Percentiles rank a stretch among this genome's conserved stretches.
Conservation (phyloP, 2,329 filamentous ascomycete species). For the Magnaporthiopsis incrustans region DNA sequence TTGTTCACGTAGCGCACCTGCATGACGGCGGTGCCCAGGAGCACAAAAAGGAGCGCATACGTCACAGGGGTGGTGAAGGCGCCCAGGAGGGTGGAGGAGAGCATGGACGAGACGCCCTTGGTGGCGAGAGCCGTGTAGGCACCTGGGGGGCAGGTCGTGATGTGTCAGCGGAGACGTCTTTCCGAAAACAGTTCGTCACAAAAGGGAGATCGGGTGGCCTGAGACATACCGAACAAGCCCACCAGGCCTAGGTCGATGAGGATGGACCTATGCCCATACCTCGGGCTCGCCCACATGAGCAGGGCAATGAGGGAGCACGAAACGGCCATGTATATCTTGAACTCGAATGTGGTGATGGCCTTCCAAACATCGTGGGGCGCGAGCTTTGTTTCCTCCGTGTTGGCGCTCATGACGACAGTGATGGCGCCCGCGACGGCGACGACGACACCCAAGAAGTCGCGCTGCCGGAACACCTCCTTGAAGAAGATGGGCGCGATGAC, state of each 20-base stretch:
- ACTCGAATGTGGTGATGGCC: conserved; percentile 79
- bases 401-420: conserved; percentile 86
- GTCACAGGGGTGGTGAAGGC: conserved; percentile 88
- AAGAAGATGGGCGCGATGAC: conserved; percentile 92
- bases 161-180: background rate
- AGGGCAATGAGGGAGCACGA: conserved; percentile 65
- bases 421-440: conserved; percentile 84
- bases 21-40: conserved; percentile 82
- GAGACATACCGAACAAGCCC: conserved; percentile 71
- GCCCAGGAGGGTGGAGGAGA: conserved; percentile 83
- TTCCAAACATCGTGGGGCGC: conserved; percentile 85
- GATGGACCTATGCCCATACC: conserved; percentile 78
- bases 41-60: conserved; percentile 72
- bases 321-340: conserved; percentile 81
- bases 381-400: conserved; percentile 80
- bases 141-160: conserved; percentile 36
- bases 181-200: too few species aligned
- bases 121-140: conserved; percentile 96
- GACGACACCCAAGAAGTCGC: conserved; percentile 82
- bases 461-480: conserved; percentile 76
- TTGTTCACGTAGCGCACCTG: conserved; percentile 96
- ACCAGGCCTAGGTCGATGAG: conserved; percentile 90
- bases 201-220: background rate
- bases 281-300: conserved; percentile 75
- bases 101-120: conserved; percentile 90